Conservation (phyloP, 2,329 filamentous ascomycete species). For the Cladophialophora chaetospira region DNA sequence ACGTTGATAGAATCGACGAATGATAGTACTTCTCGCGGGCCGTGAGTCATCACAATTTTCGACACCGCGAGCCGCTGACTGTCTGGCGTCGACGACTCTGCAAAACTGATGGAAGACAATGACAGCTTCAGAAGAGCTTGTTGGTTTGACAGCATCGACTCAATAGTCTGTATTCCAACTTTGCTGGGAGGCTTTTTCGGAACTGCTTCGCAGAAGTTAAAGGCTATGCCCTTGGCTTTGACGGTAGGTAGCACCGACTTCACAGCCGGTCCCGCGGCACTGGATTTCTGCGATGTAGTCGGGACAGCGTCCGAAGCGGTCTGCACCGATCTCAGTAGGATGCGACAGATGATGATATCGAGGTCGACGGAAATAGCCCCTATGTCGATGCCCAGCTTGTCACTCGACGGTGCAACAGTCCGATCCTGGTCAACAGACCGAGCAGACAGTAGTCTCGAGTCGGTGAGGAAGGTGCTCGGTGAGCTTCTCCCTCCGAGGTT, state of each 20-base stretch:
- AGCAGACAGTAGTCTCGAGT: conserved; percentile 9
- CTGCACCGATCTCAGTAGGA: conserved; percentile 24
- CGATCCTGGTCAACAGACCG: background rate
- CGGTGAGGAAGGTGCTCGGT: conserved; percentile 22
- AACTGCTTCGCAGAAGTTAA: conserved; percentile 26
- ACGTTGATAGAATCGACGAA: conserved; percentile 53
- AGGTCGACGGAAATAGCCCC: conserved; percentile 26
- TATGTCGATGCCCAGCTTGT: conserved; percentile 12
- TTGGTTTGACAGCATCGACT: conserved; percentile 14
- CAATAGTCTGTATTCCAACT: conserved; percentile 17
- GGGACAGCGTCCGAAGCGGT: conserved; percentile 18
- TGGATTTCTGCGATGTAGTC: background rate
- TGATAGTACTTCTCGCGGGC: conserved; percentile 53
- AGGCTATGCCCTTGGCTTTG: conserved; percentile 9
- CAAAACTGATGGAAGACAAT: conserved; percentile 12
- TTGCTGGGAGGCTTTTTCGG: conserved; percentile 21
- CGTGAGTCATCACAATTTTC: conserved; percentile 52
- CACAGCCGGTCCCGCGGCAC: background rate
- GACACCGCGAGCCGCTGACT: conserved; percentile 31
- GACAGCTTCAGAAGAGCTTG: conserved; percentile 24
- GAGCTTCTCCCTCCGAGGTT: conserved; percentile 7
- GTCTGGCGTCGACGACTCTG: background rate
- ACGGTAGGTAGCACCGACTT: conserved; percentile 10
- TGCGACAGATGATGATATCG: conserved; percentile 24
- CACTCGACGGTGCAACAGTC: background rate